Evolutionary conservation across 78 protist genomes (phyloP), one percentile per base, ranked within the genome.

Genomic region (Isochrysis galbana): DNA sequence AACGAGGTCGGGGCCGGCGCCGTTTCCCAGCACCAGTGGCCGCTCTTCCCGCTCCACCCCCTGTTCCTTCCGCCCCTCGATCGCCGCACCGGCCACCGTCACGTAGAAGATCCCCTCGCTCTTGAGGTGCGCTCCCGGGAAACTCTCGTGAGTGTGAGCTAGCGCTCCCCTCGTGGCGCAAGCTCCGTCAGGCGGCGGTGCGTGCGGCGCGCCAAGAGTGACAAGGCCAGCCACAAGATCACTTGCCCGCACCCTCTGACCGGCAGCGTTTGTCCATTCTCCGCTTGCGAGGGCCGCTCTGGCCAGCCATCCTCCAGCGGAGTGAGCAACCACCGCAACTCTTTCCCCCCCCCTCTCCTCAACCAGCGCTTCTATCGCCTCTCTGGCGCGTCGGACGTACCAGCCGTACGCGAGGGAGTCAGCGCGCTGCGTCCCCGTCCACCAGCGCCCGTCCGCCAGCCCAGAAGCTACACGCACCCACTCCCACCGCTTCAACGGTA

Each of bases 251-350:
- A 23, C 32, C 25, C 25, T n/a, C 10, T 23, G 10, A 11, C 25
- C 25, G 74, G n/a, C 74, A 54, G 14, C 67, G 67, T 14, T 21
- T 0, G 67, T 54, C 67, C 21, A 21, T 42, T 14, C 46, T 25
- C 32, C 46, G 84, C 39, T 26, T 23, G 84, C 4, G 84, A 34
- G 46, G 17, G 29, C 32, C 19, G 84, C 84, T 41, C 84, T 41
- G 36, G 46, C 46, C 21, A 74, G 84, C 84, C 84, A 74, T 2
- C 84, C 84, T 22, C 84, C 84, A 23, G 84, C 84, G 47, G 84
- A 74, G 84, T 74, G 84, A 29, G 36, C 84, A 45, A 74, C 45
- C n/a, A 74, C 47, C 21, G 39, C n/a, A 14, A 74, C 84, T 14
- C 46, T 21, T 32, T 5, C 46, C 47, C 84, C 84, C n/a, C 45